phyloP scores from a whole-genome alignment of 2,329 filamentous ascomycete genomes.

The Diaporthe sp. region DNA sequence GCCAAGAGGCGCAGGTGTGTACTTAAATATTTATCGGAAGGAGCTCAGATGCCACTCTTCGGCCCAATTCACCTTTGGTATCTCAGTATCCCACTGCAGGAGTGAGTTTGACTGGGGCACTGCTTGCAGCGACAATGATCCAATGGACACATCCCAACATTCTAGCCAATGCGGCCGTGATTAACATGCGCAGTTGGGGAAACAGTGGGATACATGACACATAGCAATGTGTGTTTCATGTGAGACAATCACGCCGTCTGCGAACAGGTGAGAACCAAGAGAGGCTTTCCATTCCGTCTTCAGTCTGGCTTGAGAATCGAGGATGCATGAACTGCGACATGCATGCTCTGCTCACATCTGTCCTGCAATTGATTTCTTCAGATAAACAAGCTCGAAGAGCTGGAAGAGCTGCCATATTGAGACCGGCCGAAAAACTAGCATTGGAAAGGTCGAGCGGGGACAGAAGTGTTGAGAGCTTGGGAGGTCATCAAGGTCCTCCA shows the following conservation, averaged over 20 bases:
- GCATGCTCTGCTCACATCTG: neutral
- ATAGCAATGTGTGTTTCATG: neutral
- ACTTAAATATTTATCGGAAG: neutral
- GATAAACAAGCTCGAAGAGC: neutral
- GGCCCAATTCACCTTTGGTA: neutral
- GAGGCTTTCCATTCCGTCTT: neutral
- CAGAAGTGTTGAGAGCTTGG: conserved; percentile 1
- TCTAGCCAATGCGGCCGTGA: neutral
- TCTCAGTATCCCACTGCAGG: no score
- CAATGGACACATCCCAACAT: neutral
- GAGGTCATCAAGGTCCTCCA: conserved; percentile 7
- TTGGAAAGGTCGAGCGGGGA: neutral
- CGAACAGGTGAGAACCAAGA: neutral
- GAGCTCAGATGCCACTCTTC: neutral
- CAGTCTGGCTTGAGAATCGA: neutral
- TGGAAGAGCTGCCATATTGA: neutral
- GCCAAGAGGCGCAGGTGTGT: conserved; percentile 4
- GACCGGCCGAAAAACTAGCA: neutral
- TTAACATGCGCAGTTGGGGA: neutral
- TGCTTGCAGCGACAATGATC: neutral
- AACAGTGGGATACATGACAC: neutral
- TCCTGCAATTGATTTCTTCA: no score
- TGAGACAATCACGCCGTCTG: neutral
- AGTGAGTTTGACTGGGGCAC: neutral
- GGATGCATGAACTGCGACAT: neutral